Evolutionary conservation across 108 stramenopile genomes (phyloP).

Genomic region (Cyclotella kingstonii): DNA sequence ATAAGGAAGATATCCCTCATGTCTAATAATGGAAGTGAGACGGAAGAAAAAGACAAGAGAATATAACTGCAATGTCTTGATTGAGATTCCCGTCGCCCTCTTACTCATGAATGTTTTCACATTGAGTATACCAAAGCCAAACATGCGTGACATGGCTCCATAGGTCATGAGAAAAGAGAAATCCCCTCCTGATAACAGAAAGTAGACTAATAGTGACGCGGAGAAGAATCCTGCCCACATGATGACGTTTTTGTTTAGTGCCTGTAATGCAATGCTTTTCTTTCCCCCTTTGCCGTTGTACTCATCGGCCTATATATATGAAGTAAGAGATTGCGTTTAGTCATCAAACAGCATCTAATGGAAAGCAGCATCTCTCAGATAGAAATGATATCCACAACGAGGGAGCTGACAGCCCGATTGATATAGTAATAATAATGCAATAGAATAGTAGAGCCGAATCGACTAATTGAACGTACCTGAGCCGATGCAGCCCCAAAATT

Average conservation of each 20-base stretch:
- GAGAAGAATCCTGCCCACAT: slow-evolving; percentile 94
- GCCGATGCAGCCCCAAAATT: slow-evolving; percentile 19
- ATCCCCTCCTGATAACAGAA: slow-evolving; percentile 89
- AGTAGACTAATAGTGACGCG: slow-evolving; percentile 89
- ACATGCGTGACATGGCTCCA: slow-evolving; percentile 94
- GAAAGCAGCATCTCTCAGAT: too few species aligned
- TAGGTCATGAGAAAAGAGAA: slow-evolving; percentile 99
- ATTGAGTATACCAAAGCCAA: slow-evolving; percentile 95
- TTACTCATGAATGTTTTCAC: slow-evolving; percentile 83
- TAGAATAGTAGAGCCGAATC: not conserved
- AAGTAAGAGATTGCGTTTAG: too few species aligned
- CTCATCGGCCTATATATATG: slow-evolving; percentile 43
- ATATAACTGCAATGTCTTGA: slow-evolving; percentile 96
- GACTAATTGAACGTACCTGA: slow-evolving; percentile 20
- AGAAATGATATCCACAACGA: not conserved
- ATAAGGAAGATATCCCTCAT: slow-evolving; percentile 99
- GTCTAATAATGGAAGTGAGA: slow-evolving; percentile 92
- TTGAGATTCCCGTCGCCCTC: slow-evolving; percentile 85
- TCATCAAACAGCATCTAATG: too few species aligned
- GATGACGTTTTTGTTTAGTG: slow-evolving; percentile 84
- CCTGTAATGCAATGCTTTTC: slow-evolving; percentile 80
- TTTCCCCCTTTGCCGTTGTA: slow-evolving; percentile 57
- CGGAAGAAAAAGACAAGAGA: slow-evolving; percentile 89
- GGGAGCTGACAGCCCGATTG: not conserved
- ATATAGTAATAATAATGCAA: too few species aligned